Percentiles rank a stretch among this genome's conserved stretches.
Evolutionary conservation across 2,329 filamentous ascomycete species (phyloP).

Genomic region (Mariannaea sp.): DNA sequence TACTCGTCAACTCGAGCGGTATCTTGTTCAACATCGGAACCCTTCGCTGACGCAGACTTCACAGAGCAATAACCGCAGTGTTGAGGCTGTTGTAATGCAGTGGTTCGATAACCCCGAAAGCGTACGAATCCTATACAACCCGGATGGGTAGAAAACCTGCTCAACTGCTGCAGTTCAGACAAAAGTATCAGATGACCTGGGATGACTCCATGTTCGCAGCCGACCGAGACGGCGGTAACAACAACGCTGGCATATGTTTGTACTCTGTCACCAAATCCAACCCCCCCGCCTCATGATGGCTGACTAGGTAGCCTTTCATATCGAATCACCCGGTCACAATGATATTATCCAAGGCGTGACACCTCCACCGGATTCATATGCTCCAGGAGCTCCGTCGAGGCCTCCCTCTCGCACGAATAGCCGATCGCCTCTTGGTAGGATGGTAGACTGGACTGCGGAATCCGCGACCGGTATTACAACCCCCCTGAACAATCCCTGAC

Average conservation of each 20-base stretch:
- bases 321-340: slow-evolving; percentile 57
- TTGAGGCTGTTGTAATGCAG: slow-evolving; percentile 56
- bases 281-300: slow-evolving; percentile 24
- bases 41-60: slow-evolving; percentile 1
- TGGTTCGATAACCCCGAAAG: slow-evolving; percentile 54
- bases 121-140: slow-evolving; percentile 32
- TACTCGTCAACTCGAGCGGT: slow-evolving; percentile 1
- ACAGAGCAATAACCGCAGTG: slow-evolving; percentile 51
- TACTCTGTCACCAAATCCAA: not conserved
- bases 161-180: slow-evolving; percentile 47
- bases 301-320: slow-evolving; percentile 55
- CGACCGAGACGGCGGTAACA: slow-evolving; percentile 55
- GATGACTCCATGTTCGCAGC: slow-evolving; percentile 59
- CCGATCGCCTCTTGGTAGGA: slow-evolving; percentile 59
- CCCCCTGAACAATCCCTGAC: slow-evolving; percentile 21
- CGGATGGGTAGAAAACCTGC: slow-evolving; percentile 12
- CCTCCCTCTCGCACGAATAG: slow-evolving; percentile 66
- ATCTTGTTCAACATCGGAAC: not conserved
- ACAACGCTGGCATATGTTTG: slow-evolving; percentile 53
- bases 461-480: slow-evolving; percentile 48
- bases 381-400: slow-evolving; percentile 57
- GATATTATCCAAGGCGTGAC: slow-evolving; percentile 51
- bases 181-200: slow-evolving; percentile 56
- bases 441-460: slow-evolving; percentile 53
- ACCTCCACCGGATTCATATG: slow-evolving; percentile 48